Evolutionary conservation across 768 basidiomycete species (phyloP), one percentile per base, ranked within the genome.

Genomic region (Epithele typhae): DNA sequence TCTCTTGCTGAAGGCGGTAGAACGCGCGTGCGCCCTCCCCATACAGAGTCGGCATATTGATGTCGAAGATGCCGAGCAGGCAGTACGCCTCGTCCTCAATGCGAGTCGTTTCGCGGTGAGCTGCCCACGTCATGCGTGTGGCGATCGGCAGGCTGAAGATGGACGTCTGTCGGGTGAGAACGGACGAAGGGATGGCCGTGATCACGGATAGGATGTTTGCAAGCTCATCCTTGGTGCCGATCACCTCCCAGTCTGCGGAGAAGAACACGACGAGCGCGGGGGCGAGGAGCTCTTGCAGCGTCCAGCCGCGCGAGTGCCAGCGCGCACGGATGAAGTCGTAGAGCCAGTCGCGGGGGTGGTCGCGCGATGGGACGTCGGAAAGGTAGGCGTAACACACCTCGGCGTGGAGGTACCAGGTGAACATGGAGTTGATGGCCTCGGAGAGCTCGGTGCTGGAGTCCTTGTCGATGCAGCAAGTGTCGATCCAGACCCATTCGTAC

Each of bases 51-150:
- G 43, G 25, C 39, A 51, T 39, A 5, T 25, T 36, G 25, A 46
- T 30, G 12, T 25, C 49, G 19, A 51, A 46, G 19, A 51, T 19
- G 10, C 49, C 45, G n/a, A 46, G 19, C 32, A 51, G 45, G 7
- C 30, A 51, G 36, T 51, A 51, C 40, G 49, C 49, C 44, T 37
- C 19, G 36, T 51, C 49, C 17, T 51, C 45, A 5, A 37, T 18
- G 9, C 40, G 19, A 4, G 40, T 46, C 11, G 44, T 46, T 3
- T 15, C 15, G 4, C 49, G 45, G 6, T 12, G 17, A 15, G 44
- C 24, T 3, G 49, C 49, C 49, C 49, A 51, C 17, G 39, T 39
- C 49, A 51, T 51, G 12, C 47, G 47, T 10, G 5, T 11, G 15
- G 39, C 39, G 17, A 40, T 25, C 21, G 12, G 17, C 24, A n/a